Base-by-base conservation (phyloP, 805 yeast genomes). In the Yamadazyma tumulicola region DNA sequence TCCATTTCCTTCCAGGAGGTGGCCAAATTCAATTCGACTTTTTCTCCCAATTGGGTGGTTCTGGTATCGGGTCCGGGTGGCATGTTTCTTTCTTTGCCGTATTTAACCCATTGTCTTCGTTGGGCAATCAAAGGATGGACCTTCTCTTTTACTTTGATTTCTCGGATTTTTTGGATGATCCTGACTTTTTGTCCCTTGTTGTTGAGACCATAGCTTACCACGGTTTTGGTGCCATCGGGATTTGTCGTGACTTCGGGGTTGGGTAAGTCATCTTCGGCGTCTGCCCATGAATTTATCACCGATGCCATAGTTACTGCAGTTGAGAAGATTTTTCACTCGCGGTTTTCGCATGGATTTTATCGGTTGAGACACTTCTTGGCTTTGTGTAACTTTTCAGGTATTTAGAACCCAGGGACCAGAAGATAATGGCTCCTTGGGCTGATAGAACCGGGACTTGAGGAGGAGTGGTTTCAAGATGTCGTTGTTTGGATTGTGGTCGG, bases 21-120 rank as follows among this genome's bases (percentile, higher is more conserved):
- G 37, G 85, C 81, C 48, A 91, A 72, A 54, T 79, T 77, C 54
- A 89, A 69, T 42, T 75, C 79, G 26, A 86, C 85, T 47, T 78
- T 81, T 52, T 89, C 97, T 45, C 93, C 96, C 37, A 85, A 70
- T 53, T 84, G 87, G 10, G 97, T 89, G 34, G 96, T 87, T 52
- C 83, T 76, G 39, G 79, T 72, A 63, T 87, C 93, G 36, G 96
- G 96, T 4, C 97, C 97, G 16, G 88, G 77, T 3, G 84, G 75
- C 18, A 79, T 69, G 43, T 63, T 66, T 49, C 67, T 74, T 55
- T 89, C 97, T 36, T 72, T 78, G 38, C 97, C 98, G 60, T 80
- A 93, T 61, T 86, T 86, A 42, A 66, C 58, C 97, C 97, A 93
- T 47, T 77, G 76, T 60, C 81, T 82, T 63, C 97, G 84, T 38